phyloP scores from a whole-genome alignment of 495 filamentous ascomycete genomes.

The Tuber microsphaerosporum region DNA sequence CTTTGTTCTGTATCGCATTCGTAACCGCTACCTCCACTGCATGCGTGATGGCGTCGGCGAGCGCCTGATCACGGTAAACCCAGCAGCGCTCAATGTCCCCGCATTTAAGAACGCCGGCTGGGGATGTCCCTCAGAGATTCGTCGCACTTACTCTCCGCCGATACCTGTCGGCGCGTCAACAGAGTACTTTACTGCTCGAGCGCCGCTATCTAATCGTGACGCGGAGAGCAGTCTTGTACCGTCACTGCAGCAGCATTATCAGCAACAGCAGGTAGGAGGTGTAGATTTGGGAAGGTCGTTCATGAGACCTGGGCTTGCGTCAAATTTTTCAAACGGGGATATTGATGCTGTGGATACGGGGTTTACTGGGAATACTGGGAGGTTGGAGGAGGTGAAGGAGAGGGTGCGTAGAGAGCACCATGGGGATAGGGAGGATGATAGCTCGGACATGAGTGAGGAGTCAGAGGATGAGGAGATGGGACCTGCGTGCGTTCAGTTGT shows the following conservation, averaged over 20 bases:
- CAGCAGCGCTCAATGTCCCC: conserved; percentile 79
- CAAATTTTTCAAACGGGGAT: conserved; percentile 48
- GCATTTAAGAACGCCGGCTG: conserved; percentile 91
- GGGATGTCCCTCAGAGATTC: conserved; percentile 68
- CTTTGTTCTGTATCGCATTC: conserved; percentile 84
- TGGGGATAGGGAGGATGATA: conserved; percentile 79
- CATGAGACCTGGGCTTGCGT: conserved; percentile 54
- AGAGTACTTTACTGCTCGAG: conserved; percentile 72
- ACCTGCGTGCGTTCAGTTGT: not conserved
- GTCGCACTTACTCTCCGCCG: conserved; percentile 89
- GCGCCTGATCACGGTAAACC: conserved; percentile 82
- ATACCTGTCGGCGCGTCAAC: conserved; percentile 82
- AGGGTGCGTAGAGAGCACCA: conserved; percentile 61
- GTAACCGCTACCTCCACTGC: conserved; percentile 76
- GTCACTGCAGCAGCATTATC: not conserved
- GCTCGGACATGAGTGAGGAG: conserved; percentile 88
- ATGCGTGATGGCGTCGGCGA: conserved; percentile 92
- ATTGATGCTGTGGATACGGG: conserved; percentile 43
- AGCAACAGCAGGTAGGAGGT: conserved; percentile 46
- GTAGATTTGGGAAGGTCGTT: conserved; percentile 41
- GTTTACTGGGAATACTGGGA: conserved; percentile 6
- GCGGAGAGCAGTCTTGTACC: conserved; percentile 40
- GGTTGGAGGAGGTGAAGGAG: conserved; percentile 48
- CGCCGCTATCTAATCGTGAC: conserved; percentile 40
- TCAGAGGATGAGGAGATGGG: conserved; percentile 71